Evolutionary conservation across 345 rosid genomes (phyloP), one percentile per base, ranked within the genome.

Genomic region (Linum lewisii): DNA sequence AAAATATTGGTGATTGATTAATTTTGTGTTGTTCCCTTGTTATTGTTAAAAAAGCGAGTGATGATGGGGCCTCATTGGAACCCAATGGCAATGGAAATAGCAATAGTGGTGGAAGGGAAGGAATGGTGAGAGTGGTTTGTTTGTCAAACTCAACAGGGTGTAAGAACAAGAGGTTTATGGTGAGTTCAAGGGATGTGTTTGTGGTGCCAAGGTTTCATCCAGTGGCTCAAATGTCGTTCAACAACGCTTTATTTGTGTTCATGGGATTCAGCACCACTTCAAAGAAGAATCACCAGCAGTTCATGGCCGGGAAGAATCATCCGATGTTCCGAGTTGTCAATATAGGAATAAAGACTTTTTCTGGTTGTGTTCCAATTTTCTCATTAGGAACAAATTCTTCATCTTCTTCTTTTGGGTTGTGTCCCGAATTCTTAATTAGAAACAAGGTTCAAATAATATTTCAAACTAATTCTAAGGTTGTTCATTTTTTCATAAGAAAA

Each of bases 11-110:
- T n/a, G n/a, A n/a, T 87, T 8, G 70, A 32, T 26, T 26, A 26
- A 26, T 6, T 26, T 26, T 26, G 20, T 75, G 72, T 7, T 81
- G 87, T 37, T 71, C 63, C 45, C 24, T 77, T 65, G 87, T 87
- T 7, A 64, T 85, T 74, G 83, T 69, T 70, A 78, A 83, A 83
- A 8, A 77, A 80, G 85, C 97, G 87, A 25, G 85, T 95, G 2
- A 87, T 93, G 99, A 85, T 87, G 97, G 99, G 77, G 32, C 99
- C 97, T 1, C 99, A 85, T 49, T 93, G 99, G 99, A 89, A 85
- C 63, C 92, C 95, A 14, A 69, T 61, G 68, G 92, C 88, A 2
- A 81, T 78, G 1, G 97, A 89, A 78, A 75, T 90, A 24, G 78
- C 85, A 4, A 24, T 87, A 26, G 97, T 77, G 38, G 7, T 93